A percentile compares a stretch with the other conserved stretches of the same genome.
phyloP scores from a whole-genome alignment of 1,284 basidiomycete genomes.

The Ustilago bromivora region DNA sequence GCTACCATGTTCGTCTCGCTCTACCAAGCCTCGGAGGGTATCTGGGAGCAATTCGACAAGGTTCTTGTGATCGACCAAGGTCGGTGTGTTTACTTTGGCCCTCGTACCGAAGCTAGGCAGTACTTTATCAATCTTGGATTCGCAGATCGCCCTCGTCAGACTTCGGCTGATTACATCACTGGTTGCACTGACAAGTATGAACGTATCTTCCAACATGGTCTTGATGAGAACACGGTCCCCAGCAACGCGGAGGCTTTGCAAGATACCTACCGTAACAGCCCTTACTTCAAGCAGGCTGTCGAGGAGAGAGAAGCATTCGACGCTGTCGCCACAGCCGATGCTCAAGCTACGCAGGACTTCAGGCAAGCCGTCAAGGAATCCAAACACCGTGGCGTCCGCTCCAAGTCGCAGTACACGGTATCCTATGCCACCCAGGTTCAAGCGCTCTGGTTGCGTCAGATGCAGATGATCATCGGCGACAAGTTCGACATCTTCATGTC shows the following conservation, averaged over 20 bases:
- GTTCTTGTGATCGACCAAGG: conserved; percentile 68
- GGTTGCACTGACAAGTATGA: conserved; percentile 61
- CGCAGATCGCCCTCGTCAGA: conserved; percentile 76
- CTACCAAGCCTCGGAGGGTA: conserved; percentile 75
- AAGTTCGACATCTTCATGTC: conserved; percentile 78
- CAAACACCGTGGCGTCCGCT: conserved; percentile 84
- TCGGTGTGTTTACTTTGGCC: conserved; percentile 65
- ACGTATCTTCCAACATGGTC: conserved; percentile 76
- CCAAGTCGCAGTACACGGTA: conserved; percentile 87
- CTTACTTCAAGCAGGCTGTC: conserved; percentile 73
- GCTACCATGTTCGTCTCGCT: conserved; percentile 83
- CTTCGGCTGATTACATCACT: conserved; percentile 71
- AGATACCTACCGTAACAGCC: conserved; percentile 76
- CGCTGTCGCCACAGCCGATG: conserved; percentile 76
- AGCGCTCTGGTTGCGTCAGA: conserved; percentile 80
- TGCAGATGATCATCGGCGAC: conserved; percentile 83
- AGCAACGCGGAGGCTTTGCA: conserved; percentile 80
- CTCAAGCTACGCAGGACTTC: conserved; percentile 76
- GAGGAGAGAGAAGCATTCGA: conserved; percentile 76
- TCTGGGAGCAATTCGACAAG: conserved; percentile 75
- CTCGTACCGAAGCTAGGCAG: conserved; percentile 54
- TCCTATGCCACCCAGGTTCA: conserved; percentile 72
- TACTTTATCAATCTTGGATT: conserved; percentile 68
- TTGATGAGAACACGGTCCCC: conserved; percentile 77
- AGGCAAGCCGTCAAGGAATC: conserved; percentile 80